Evolutionary conservation across 768 basidiomycete genomes (phyloP), one percentile per base, ranked within the genome.

Genomic region (Rhodocollybia butyracea): DNA sequence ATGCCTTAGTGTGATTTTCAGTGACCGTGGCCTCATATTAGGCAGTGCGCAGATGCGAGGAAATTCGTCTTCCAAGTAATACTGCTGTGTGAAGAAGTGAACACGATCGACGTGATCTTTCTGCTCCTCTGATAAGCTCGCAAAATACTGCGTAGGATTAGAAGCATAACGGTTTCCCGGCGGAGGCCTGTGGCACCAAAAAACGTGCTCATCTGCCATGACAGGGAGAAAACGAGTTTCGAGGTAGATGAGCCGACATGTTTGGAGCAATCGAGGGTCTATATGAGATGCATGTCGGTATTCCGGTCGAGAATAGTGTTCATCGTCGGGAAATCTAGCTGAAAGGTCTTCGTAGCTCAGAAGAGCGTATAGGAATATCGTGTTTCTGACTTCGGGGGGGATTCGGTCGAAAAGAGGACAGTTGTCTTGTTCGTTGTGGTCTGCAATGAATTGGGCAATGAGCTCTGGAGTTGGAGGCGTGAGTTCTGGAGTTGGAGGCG

Each of bases 241-340:
- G 32, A 63, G 56, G 46, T 66, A 67, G 17, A 65, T 54, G 11
- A 61, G 57, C 8, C 61, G 59, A 46, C 59, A 69, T 15, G 59
- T 63, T 55, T 60, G 63, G 19, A 59, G 58, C 22, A 67, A 52
- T 31, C 48, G 57, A 2, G 63, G 57, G 42, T 60, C 57, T 31
- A 64, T 59, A 26, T 41, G 51, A 17, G 40, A 32, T 1, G 57
- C 31, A 27, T 52, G 60, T 21, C 57, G 43, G 29, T 59, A 63
- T 10, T 55, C 64, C 2, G 67, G 66, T 26, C 62, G 62, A 52
- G 58, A 63, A 43, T 62, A 64, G 53, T 47, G 60, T 12, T 31
- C 17, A 36, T 64, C 57, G 22, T 52, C 46, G 24, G 57, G 56
- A 46, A 61, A 65, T 1, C 59, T 57, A 3, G 40, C 51, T 1